phyloP scores from a whole-genome alignment of 2,329 filamentous ascomycete species.

The Dactylellina drechsleri region DNA sequence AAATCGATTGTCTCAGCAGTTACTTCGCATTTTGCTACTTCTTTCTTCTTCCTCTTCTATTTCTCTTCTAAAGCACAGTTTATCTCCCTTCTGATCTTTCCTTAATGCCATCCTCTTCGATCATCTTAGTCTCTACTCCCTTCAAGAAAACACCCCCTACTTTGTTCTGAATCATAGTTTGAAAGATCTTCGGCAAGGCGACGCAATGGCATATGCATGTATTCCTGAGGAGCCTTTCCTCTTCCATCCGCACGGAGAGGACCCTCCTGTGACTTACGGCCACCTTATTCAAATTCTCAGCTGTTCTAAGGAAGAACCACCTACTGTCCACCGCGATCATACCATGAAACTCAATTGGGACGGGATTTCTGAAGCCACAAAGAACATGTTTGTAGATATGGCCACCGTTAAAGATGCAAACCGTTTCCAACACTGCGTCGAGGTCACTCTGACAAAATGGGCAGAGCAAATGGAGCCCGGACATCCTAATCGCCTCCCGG shows the following conservation, averaged over 20 bases:
- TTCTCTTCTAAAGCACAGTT: too few species aligned
- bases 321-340: slow-evolving; percentile 22
- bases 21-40: too few species aligned
- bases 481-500: slow-evolving; percentile 34
- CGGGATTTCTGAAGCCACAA: neutral
- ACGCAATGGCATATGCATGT: slow-evolving; percentile 16
- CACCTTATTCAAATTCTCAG: neutral
- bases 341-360: slow-evolving; percentile 35
- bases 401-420: slow-evolving; percentile 23
- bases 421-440: slow-evolving; percentile 39
- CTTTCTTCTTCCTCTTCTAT: too few species aligned
- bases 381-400: slow-evolving; percentile 42
- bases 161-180: too few species aligned
- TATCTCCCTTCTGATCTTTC: too few species aligned
- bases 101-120: too few species aligned
- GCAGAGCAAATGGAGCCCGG: slow-evolving; percentile 25
- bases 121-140: too few species aligned
- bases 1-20: too few species aligned
- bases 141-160: too few species aligned
- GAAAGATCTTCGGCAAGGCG: too few species aligned
- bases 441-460: slow-evolving; percentile 35
- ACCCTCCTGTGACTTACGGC: slow-evolving; percentile 6
- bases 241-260: slow-evolving; percentile 24
- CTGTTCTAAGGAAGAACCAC: slow-evolving; percentile 14
- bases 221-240: slow-evolving; percentile 6